Conservation (phyloP, 192 early-diverging fungal genomes). For the Jimgerdemannia flammicorona region DNA sequence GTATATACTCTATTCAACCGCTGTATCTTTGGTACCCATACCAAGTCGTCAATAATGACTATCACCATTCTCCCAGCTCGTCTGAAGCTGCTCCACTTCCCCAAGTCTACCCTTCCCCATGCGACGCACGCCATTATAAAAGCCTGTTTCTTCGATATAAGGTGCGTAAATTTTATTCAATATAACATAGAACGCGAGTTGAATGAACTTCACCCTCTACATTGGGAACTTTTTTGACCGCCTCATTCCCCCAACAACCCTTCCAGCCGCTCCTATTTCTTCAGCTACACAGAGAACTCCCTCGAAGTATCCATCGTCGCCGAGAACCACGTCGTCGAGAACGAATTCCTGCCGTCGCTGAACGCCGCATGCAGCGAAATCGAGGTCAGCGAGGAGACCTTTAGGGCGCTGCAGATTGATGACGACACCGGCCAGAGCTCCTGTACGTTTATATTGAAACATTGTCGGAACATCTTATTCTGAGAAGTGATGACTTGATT, state of each 20-base stretch:
- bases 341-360: conserved; percentile 46
- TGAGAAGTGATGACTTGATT: background rate
- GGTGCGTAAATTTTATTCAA: conserved; percentile 16
- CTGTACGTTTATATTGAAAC: background rate
- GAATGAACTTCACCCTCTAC: no score
- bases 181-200: no score
- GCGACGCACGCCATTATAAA: conserved; percentile 61
- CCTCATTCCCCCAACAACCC: background rate
- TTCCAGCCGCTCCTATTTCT: conserved; percentile 32
- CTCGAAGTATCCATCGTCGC: conserved; percentile 65
- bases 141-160: conserved; percentile 49
- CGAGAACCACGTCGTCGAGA: conserved; percentile 45
- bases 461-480: background rate
- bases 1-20: background rate
- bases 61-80: conserved; percentile 56
- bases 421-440: conserved; percentile 47
- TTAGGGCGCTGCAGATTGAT: conserved; percentile 65
- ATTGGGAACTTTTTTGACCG: no score
- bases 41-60: conserved; percentile 27
- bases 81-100: conserved; percentile 58
- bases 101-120: conserved; percentile 42
- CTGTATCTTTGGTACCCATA: background rate
- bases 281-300: conserved; percentile 65
- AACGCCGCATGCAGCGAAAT: conserved; percentile 36
- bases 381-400: conserved; percentile 50